Percentiles rank a stretch among this genome's conserved stretches.
These are phyloP conservation scores for Acacia melanoxylon DNA, from an alignment of 306 rosid species.

Conservation along the genomic window DNA sequence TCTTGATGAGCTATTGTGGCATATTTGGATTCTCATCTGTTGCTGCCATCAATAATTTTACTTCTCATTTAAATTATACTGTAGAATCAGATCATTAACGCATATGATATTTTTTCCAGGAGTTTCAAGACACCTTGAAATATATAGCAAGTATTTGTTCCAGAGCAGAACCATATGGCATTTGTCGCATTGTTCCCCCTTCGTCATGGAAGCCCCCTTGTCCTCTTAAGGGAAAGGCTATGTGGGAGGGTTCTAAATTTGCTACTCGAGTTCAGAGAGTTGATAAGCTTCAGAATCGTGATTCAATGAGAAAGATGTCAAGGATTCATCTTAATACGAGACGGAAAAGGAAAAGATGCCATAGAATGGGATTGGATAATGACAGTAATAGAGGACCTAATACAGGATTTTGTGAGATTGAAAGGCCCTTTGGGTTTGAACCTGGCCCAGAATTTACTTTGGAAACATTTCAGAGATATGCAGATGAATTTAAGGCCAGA, in stretches of 20 bases:
- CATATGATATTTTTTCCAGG: constrained; percentile 52
- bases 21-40: constrained; percentile 23
- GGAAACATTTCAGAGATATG: constrained; percentile 78
- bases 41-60: constrained; percentile 22
- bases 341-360: constrained; percentile 85
- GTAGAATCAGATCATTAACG: constrained; percentile 37
- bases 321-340: constrained; percentile 57
- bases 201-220: constrained; percentile 96
- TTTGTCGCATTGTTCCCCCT: constrained; percentile 98
- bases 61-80: constrained; percentile 23
- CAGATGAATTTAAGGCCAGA: constrained; percentile 73
- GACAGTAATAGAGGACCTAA: constrained; percentile 44
- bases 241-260: constrained; percentile 85
- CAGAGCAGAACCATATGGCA: constrained; percentile 87
- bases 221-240: constrained; percentile 69
- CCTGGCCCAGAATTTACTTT: constrained; percentile 92
- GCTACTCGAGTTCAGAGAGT: constrained; percentile 93
- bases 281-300: constrained; percentile 94
- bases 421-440: constrained; percentile 93
- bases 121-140: constrained; percentile 84
- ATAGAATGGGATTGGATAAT: constrained; percentile 70
- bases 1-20: constrained; percentile 42
- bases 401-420: constrained; percentile 60
- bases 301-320: constrained; percentile 61
- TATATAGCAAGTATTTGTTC: constrained; percentile 83